Conservation (phyloP, 1,284 basidiomycete species). For the Grifola frondosa region DNA sequence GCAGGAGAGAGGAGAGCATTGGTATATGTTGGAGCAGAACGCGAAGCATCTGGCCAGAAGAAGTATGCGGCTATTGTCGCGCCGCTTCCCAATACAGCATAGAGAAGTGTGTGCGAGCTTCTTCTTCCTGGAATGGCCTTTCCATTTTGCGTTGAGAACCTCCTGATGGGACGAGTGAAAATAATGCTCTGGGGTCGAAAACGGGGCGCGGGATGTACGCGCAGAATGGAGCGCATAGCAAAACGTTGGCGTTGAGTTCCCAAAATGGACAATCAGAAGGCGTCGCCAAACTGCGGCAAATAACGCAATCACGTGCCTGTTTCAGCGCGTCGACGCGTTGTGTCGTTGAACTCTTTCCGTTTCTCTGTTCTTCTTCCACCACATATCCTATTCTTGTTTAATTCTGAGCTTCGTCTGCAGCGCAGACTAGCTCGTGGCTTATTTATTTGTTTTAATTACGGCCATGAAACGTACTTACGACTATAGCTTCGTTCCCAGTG, state of each 20-base stretch:
- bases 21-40: conserved; percentile 34
- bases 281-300: conserved; percentile 17
- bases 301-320: conserved; percentile 9
- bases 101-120: conserved; percentile 5
- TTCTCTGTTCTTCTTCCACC: conserved; percentile 11
- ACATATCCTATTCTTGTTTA: conserved; percentile 22
- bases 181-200: no score
- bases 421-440: conserved; percentile 14
- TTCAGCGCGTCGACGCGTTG: conserved; percentile 6
- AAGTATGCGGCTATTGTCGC: conserved; percentile 45
- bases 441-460: conserved; percentile 13
- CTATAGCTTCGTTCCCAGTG: conserved; percentile 23
- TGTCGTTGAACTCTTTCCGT: conserved; percentile 5
- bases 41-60: conserved; percentile 46
- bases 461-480: conserved; percentile 27
- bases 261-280: conserved; percentile 16
- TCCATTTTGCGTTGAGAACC: neutral
- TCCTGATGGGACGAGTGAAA: neutral
- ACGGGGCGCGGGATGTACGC: no score
- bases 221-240: conserved; percentile 10
- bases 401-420: conserved; percentile 12
- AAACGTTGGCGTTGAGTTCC: conserved; percentile 24
- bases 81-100: conserved; percentile 33
- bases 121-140: no score
- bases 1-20: conserved; percentile 47